These are phyloP conservation scores for Apium graveolens DNA, from an alignment of 129 eudicot genomes.

Conservation along the genomic window DNA sequence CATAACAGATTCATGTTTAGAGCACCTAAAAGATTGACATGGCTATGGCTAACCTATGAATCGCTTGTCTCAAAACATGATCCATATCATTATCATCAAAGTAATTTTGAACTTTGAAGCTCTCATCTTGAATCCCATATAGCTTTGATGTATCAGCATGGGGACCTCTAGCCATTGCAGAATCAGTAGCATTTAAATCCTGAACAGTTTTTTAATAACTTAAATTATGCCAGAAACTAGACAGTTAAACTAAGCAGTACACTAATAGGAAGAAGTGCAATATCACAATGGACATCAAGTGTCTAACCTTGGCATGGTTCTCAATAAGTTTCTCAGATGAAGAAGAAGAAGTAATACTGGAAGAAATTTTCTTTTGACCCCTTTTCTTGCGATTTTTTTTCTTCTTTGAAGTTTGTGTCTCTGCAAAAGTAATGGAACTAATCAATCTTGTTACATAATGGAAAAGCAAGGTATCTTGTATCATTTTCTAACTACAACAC, in stretches of 20 bases:
- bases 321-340: neutral
- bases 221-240: neutral
- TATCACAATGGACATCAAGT: neutral
- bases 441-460: neutral
- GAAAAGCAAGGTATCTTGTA: neutral
- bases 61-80: neutral
- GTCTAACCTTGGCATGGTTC: neutral
- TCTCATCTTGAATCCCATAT: neutral
- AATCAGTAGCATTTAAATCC: neutral
- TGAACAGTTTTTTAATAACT: neutral
- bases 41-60: neutral
- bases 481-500: neutral
- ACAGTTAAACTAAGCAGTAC: neutral
- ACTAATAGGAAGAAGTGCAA: neutral
- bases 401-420: neutral
- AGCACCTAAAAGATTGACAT: too few relatives aligned
- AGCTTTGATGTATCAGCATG: neutral
- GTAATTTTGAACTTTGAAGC: neutral
- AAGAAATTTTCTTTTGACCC: neutral
- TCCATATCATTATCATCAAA: neutral
- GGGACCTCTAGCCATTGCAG: neutral
- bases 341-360: neutral
- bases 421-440: neutral
- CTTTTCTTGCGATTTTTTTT: neutral
- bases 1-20: neutral